Conservation (phyloP, 352 stramenopile species). For the Salisapilia sapeloensis region DNA sequence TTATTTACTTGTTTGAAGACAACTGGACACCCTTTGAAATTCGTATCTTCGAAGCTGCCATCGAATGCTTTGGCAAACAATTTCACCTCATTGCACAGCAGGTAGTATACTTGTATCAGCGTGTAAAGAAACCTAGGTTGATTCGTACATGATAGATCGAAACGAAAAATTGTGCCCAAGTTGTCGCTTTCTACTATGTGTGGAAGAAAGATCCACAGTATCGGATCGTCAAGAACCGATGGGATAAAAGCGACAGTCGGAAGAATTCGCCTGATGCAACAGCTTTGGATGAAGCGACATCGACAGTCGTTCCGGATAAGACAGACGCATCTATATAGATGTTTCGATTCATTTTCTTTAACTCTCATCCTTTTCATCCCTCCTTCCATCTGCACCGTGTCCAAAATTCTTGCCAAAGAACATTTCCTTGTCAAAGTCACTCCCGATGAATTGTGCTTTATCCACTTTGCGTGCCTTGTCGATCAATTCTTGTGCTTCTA, state of each 20-base stretch:
- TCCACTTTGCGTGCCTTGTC: constrained; percentile 70
- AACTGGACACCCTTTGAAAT: constrained; percentile 67
- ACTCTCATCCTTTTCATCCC: too few relatives aligned
- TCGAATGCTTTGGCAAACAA: constrained; percentile 75
- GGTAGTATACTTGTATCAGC: constrained; percentile 15
- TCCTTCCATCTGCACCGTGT: constrained; percentile 44
- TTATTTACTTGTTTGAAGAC: constrained; percentile 12
- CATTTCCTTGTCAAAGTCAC: constrained; percentile 72
- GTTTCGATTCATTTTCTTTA: too few relatives aligned
- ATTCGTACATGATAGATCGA: constrained; percentile 18
- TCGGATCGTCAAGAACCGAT: constrained; percentile 62
- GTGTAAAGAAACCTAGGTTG: not conserved
- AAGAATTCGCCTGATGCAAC: too few relatives aligned
- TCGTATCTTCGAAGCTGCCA: constrained; percentile 65
- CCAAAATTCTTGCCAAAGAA: constrained; percentile 70
- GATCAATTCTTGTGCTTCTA: constrained; percentile 73
- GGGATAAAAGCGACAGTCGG: constrained; percentile 35
- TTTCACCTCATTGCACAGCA: constrained; percentile 55
- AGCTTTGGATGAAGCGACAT: too few relatives aligned
- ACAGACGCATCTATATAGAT: too few relatives aligned
- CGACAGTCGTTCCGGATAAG: too few relatives aligned
- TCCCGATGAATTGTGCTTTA: constrained; percentile 72
- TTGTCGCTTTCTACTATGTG: constrained; percentile 76
- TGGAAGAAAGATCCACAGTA: constrained; percentile 82
- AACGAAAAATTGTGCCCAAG: constrained; percentile 48